phyloP scores from a whole-genome alignment of 2,329 filamentous ascomycete genomes.

The Colletotrichum agaves region DNA sequence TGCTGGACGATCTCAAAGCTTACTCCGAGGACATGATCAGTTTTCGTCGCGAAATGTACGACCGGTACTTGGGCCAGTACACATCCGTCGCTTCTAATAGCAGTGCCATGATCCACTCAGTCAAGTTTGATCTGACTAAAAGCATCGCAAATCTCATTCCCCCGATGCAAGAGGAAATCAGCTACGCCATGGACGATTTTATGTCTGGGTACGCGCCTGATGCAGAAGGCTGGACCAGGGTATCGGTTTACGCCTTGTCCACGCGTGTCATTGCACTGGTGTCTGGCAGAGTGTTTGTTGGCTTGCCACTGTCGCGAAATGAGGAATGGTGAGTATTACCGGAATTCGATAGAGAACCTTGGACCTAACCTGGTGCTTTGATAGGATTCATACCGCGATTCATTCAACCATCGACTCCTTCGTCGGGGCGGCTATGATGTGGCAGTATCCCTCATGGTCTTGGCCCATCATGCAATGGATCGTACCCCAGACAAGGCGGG shows the following conservation, averaged over 20 bases:
- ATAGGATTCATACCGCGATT: neutral
- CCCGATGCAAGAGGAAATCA: neutral
- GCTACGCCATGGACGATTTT: neutral
- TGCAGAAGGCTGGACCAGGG: neutral
- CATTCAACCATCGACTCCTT: neutral
- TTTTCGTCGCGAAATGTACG: neutral
- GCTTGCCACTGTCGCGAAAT: neutral
- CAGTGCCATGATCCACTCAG: neutral
- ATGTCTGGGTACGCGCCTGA: neutral
- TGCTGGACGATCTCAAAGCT: neutral
- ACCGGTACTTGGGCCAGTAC: neutral
- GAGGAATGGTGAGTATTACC: neutral
- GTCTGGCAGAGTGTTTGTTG: neutral
- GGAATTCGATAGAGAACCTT: neutral
- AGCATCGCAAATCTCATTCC: neutral
- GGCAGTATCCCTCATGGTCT: neutral
- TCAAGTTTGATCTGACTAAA: neutral
- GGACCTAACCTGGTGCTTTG: neutral
- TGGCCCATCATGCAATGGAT: neutral
- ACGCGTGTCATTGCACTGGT: neutral
- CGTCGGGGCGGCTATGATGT: neutral
- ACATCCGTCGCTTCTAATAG: neutral
- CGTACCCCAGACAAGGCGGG: neutral
- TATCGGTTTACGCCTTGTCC: neutral
- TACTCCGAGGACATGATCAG: neutral